Base-by-base conservation (phyloP, 768 basidiomycete species). In the Tricholoma saponaceum region DNA sequence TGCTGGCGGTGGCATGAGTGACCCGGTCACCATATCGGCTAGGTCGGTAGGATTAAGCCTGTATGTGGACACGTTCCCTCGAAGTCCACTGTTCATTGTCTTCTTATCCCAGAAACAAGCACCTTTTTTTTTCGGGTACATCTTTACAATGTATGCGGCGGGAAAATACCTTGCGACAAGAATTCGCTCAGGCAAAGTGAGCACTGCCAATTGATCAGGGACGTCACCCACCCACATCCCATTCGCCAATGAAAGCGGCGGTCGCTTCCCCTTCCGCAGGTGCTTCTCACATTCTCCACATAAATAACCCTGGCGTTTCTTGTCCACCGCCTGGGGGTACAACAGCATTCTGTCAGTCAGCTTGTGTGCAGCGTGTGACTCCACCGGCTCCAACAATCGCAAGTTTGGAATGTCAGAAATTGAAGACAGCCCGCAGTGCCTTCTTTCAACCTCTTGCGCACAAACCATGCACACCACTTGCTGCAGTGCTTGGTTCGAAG, bases 211-310 rank as follows among this genome's bases (percentile, higher is more conserved):
- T 30, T 69, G 54, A 0, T 22, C 35, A 0, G 76, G 78, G 5
- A 71, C 51, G 0, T 62, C 41, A 0, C 76, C 76, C 20, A 79
- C 62, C 77, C 78, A 79, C 63, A 78, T 63, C 5, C 64, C 56
- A 55, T 80, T 79, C 0, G 71, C 72, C 0, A 80, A 66, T 0
- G 70, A 56, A 1, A 70, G 55, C 6, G 26, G 30, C 0, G 72
- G 72, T 1, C 33, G 52, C 13, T 44, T 10, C 23, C 54, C 47
- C 26, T 33, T 32, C 6, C 16, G 3, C 14, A 68, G 50, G 12
- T 52, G 22, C 1, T 5, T 0, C 4, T 30, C 13, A 52, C 64
- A 67, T n/a, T 63, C 37, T 0, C 47, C 0, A 28, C 66, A 69
- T 0, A 62, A 1, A 12, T 20, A 14, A 3, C 16, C 13, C 12